A percentile compares a stretch with the other conserved stretches of the same genome.
Evolutionary conservation across 1,284 basidiomycete species (phyloP).

Genomic region (Papiliotrema nemorosa): DNA sequence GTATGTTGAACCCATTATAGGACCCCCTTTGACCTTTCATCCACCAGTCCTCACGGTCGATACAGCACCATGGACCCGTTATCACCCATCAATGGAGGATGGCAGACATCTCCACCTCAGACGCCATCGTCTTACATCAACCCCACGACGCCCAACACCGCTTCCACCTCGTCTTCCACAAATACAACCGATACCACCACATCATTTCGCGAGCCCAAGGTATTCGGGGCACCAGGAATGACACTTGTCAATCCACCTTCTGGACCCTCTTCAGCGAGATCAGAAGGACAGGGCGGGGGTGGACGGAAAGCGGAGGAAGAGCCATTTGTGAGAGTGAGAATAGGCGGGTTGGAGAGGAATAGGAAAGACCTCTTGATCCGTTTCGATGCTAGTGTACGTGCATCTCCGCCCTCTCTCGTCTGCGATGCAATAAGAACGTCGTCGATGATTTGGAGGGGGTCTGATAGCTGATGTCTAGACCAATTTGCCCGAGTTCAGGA

Average conservation of each 20-base stretch:
- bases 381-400: constrained; percentile 81
- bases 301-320: constrained; percentile 5
- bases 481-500: constrained; percentile 84
- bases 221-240: constrained; percentile 40
- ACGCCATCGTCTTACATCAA: neutral
- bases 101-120: neutral
- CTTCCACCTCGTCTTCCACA: constrained; percentile 1
- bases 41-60: neutral
- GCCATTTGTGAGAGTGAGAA: constrained; percentile 78
- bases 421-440: neutral
- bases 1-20: no score
- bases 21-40: no score
- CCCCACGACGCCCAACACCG: constrained; percentile 12
- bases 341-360: constrained; percentile 86
- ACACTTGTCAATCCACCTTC: constrained; percentile 25
- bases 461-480: constrained; percentile 57
- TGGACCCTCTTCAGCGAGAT: neutral
- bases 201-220: constrained; percentile 33
- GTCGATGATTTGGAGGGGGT: neutral
- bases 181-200: constrained; percentile 1
- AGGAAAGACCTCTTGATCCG: constrained; percentile 84
- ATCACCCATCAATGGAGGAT: constrained; percentile 4
- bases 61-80: constrained; percentile 9
- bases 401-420: neutral
- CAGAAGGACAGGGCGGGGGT: constrained; percentile 2